Evolutionary conservation across 805 yeast genomes (phyloP).

Genomic region (Cyberlindnera euphorbiiphila): DNA sequence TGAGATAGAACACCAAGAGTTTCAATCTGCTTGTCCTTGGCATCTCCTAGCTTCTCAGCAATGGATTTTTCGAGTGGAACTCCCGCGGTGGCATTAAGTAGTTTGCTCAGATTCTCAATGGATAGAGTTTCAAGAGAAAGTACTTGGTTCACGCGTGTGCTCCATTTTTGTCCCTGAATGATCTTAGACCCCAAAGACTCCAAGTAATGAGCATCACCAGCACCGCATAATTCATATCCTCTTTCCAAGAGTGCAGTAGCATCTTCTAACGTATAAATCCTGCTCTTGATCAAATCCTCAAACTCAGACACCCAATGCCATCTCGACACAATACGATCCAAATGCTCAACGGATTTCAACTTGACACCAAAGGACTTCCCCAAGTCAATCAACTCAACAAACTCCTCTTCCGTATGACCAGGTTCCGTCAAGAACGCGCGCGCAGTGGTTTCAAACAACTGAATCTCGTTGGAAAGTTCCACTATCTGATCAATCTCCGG

Average conservation of each 20-base stretch:
- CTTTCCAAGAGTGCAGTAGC: constrained; percentile 23
- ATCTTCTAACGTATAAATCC: constrained; percentile 20
- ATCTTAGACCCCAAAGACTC: constrained; percentile 10
- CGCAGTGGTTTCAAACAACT: constrained; percentile 46
- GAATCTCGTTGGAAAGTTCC: constrained; percentile 50
- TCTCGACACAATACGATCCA: constrained; percentile 37
- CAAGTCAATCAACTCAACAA: constrained; percentile 48
- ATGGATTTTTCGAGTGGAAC: constrained; percentile 7
- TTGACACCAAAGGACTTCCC: constrained; percentile 60
- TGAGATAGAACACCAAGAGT: constrained; percentile 14
- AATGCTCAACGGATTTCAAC: constrained; percentile 42
- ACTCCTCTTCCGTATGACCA: constrained; percentile 37
- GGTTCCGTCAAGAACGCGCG: constrained; percentile 33
- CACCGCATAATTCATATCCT: constrained; percentile 26
- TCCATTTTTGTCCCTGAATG: constrained; percentile 17
- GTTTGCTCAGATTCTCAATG: constrained; percentile 5
- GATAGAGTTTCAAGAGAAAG: constrained; percentile 6
- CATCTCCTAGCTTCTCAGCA: constrained; percentile 8
- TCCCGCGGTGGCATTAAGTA: constrained; percentile 5
- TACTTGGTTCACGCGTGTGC: constrained; percentile 9
- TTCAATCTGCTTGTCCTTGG: constrained; percentile 20
- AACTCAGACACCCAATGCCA: constrained; percentile 36
- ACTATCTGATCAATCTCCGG: constrained; percentile 59
- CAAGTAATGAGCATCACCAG: constrained; percentile 19
- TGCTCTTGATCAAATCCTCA: constrained; percentile 18